Conservation (phyloP, 2,329 filamentous ascomycete genomes). For the Colletotrichum sp. region DNA sequence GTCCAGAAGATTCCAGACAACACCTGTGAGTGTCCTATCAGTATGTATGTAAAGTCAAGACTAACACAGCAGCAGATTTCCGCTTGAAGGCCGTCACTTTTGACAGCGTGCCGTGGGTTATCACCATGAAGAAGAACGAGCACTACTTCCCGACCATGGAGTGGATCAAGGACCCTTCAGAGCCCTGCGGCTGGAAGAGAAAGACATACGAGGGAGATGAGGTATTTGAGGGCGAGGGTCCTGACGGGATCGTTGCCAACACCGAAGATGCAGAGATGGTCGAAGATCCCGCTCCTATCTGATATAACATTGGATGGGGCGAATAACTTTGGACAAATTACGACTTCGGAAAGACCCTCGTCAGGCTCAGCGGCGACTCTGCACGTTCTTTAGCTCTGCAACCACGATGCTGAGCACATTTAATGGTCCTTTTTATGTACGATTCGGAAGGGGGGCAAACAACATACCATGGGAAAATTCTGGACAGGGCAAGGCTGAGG, state of each 20-base stretch:
- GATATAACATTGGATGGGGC: neutral
- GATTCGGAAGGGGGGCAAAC: neutral
- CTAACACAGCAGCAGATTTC: constrained; percentile 69
- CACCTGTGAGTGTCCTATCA: constrained; percentile 66
- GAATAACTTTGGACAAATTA: neutral
- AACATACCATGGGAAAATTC: neutral
- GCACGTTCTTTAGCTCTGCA: neutral
- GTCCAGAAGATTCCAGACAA: constrained; percentile 93
- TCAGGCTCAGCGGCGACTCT: neutral
- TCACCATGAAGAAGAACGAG: constrained; percentile 99
- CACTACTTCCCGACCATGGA: constrained; percentile 85
- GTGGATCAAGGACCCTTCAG: constrained; percentile 67
- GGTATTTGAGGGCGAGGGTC: constrained; percentile 58
- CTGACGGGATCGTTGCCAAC: constrained; percentile 48
- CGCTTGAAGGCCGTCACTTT: constrained; percentile 97
- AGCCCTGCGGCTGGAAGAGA: constrained; percentile 66
- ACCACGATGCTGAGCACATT: neutral
- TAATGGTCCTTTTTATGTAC: neutral
- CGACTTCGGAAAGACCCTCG: neutral
- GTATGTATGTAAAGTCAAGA: neutral
- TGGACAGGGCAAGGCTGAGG: constrained; percentile 13
- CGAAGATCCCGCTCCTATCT: constrained; percentile 21
- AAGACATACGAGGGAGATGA: constrained; percentile 65
- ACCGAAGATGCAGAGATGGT: constrained; percentile 51
- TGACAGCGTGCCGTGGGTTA: constrained; percentile 98